Percentiles rank a stretch among this genome's conserved stretches.
Conservation (phyloP, 2,329 filamentous ascomycete genomes). For the Ophiostoma populinum region DNA sequence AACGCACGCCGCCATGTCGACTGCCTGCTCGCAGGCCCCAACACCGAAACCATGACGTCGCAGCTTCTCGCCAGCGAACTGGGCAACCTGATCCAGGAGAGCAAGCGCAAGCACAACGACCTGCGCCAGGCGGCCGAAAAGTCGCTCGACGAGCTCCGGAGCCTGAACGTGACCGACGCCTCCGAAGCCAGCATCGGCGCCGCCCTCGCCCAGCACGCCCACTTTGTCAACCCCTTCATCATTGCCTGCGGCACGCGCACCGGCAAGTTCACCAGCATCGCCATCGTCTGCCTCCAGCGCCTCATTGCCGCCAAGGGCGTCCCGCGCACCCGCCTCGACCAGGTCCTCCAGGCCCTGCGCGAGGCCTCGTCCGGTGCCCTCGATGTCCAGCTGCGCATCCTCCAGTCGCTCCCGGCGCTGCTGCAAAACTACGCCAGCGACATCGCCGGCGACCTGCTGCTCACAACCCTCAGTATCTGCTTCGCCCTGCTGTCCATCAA, state of each 20-base stretch:
- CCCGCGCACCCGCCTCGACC: conserved; percentile 60
- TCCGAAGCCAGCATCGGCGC: conserved; percentile 54
- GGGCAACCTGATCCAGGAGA: conserved; percentile 82
- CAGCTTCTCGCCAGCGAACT: conserved; percentile 81
- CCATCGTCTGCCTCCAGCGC: conserved; percentile 74
- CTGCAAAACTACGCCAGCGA: conserved; percentile 79
- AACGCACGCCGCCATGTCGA: too few species aligned
- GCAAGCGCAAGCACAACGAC: conserved; percentile 85
- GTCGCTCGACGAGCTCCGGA: conserved; percentile 76
- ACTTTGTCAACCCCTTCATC: conserved; percentile 86
- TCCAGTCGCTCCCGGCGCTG: conserved; percentile 78
- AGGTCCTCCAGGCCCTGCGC: conserved; percentile 74
- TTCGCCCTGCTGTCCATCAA: conserved; percentile 83
- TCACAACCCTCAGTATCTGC: conserved; percentile 74
- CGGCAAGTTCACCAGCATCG: conserved; percentile 75
- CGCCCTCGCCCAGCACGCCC: conserved; percentile 70
- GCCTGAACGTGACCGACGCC: conserved; percentile 49
- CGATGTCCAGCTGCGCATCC: conserved; percentile 88
- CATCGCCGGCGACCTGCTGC: conserved; percentile 63
- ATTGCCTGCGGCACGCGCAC: conserved; percentile 84
- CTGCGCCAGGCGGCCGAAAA: conserved; percentile 88
- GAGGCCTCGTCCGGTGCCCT: conserved; percentile 66
- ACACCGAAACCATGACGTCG: conserved; percentile 54
- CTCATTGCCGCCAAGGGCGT: conserved; percentile 70
- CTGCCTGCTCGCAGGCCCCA: not conserved